These are phyloP conservation scores for Arthroderma sp. DNA, from an alignment of 2,329 filamentous ascomycete genomes.

Conservation along the genomic window DNA sequence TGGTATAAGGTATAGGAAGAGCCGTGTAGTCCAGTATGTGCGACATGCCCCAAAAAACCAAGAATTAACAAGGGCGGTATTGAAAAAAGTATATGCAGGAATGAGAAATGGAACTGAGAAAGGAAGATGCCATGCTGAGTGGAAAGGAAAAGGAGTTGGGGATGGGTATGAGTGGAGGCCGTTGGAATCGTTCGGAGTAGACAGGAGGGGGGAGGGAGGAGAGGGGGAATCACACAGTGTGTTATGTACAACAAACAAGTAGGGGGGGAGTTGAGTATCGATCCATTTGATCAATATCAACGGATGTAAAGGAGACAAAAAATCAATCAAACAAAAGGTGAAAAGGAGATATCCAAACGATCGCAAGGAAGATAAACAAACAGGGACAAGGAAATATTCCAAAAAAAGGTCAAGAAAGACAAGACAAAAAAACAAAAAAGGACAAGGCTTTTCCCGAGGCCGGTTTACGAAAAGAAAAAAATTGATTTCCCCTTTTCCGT, in stretches of 20 bases:
- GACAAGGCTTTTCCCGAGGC: constrained; percentile 5
- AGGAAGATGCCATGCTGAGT: not conserved
- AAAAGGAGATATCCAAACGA: not conserved
- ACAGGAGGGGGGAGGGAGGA: not conserved
- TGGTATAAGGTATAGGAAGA: not conserved
- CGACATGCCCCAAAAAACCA: not conserved
- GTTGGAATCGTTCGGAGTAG: not conserved
- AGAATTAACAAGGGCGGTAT: constrained; percentile 4
- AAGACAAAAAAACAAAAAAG: not conserved
- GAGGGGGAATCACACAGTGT: not conserved
- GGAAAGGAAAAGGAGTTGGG: not conserved
- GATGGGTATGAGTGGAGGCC: not conserved
- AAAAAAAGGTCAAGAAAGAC: not conserved
- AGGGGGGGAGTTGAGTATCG: not conserved
- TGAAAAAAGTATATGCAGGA: constrained; percentile 5
- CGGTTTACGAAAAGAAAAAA: not conserved
- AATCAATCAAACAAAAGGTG: not conserved
- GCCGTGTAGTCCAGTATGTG: not conserved
- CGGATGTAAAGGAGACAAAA: not conserved
- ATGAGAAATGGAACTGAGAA: not conserved
- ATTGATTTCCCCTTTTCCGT: not conserved
- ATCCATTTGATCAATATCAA: not conserved
- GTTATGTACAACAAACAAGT: not conserved
- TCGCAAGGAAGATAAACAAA: not conserved
- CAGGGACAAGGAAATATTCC: not conserved